Evolutionary conservation across 306 rosid genomes (phyloP), one percentile per base, ranked within the genome.

Genomic region (Begonia peltatifolia): DNA sequence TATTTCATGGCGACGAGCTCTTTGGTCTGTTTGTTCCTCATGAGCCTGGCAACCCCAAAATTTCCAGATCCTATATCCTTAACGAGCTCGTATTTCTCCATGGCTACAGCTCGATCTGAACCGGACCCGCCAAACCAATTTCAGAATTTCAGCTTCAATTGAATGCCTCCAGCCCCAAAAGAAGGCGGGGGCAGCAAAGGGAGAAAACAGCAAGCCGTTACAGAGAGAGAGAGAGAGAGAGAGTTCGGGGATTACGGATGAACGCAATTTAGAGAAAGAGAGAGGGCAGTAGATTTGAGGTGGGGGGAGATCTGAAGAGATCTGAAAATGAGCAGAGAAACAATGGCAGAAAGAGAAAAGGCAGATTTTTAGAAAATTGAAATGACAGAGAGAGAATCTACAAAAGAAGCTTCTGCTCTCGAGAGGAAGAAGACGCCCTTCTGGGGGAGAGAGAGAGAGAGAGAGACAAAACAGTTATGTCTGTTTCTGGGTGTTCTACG

Each of bases 1-100:
- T 44, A 44, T 44, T 44, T 44, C 48, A 44, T 44, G 48, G 48
- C 48, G 48, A 44, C 48, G 48, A 44, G 48, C 48, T 44, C n/a
- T 44, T 44, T 44, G 48, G 48, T 44, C 48, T 10, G 14, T 44
- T 44, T 44, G 48, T 44, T 44, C 48, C 48, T 44, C 48, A 44
- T 44, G 14, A 44, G 48, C 14, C 48, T 44, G 14, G 48, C 48
- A 44, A 44, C 48, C 12, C 48, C 48, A n/a, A 44, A 44, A 44
- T 44, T 44, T 3, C 48, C 48, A 44, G 48, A 44, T 44, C 48
- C 48, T 10, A 44, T 44, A 44, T 44, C 48, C 48, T 44, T 44
- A 12, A 44, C 14, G 14, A 44, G 48, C 48, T 44, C 48, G 48
- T 44, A 44, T n/a, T 44, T 11, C 14, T 44, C 48, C 48, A 44